phyloP scores from a whole-genome alignment of 768 basidiomycete species.

The Rhizopogon vesiculosus region DNA sequence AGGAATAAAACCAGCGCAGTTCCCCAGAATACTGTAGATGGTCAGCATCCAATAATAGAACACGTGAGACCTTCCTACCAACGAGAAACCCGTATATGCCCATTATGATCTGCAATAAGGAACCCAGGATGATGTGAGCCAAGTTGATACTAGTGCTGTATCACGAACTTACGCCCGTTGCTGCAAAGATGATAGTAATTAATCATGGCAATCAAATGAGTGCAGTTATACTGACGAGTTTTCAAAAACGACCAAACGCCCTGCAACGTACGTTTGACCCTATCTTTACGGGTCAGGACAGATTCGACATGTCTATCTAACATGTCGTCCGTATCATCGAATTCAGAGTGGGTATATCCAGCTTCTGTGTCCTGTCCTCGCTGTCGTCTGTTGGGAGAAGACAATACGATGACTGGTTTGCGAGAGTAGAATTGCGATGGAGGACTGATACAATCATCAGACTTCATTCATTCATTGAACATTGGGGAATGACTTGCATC shows the following conservation, averaged over 20 bases:
- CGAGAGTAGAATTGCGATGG: slow-evolving; percentile 66
- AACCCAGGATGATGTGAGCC: neutral
- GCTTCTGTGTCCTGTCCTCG: slow-evolving; percentile 22
- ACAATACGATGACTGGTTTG: slow-evolving; percentile 61
- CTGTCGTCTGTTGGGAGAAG: slow-evolving; percentile 22
- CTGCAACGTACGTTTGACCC: slow-evolving; percentile 50
- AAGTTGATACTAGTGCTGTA: neutral
- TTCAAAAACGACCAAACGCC: slow-evolving; percentile 83
- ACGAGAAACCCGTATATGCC: slow-evolving; percentile 77
- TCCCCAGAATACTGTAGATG: slow-evolving; percentile 71
- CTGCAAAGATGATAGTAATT: slow-evolving; percentile 25
- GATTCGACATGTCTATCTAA: slow-evolving; percentile 80
- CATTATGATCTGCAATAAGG: slow-evolving; percentile 23
- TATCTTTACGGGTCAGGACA: slow-evolving; percentile 58
- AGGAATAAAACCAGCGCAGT: slow-evolving; percentile 77
- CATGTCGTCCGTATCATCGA: slow-evolving; percentile 38
- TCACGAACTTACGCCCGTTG: slow-evolving; percentile 57
- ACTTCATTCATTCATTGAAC: neutral
- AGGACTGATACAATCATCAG: slow-evolving; percentile 39
- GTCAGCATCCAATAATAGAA: neutral
- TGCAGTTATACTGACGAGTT: slow-evolving; percentile 54
- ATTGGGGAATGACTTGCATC: slow-evolving; percentile 36
- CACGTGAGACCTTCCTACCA: slow-evolving; percentile 35
- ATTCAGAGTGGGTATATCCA: slow-evolving; percentile 24
- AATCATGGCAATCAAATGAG: neutral